These are phyloP conservation scores for Aotearoamyces nothofagi DNA, from an alignment of 2,329 filamentous ascomycete genomes.

Conservation along the genomic window DNA sequence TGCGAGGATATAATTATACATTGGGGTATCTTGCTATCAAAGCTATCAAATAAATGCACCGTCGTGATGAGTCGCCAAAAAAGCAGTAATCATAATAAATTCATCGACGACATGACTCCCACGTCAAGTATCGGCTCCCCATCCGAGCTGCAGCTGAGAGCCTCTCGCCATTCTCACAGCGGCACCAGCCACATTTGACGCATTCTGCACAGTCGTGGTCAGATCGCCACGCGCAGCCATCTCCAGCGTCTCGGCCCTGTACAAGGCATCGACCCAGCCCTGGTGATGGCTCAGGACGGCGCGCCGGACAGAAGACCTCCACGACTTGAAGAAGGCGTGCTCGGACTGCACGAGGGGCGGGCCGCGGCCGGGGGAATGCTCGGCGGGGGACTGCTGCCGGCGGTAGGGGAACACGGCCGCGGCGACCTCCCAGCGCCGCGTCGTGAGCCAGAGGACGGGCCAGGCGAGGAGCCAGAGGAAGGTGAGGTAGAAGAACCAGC, in stretches of 20 bases:
- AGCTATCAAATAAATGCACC: too few species aligned
- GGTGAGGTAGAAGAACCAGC: slow-evolving; percentile 48
- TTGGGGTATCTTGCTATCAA: too few species aligned
- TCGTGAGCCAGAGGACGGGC: slow-evolving; percentile 54
- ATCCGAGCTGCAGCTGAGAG: slow-evolving; percentile 6
- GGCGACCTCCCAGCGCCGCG: slow-evolving; percentile 50
- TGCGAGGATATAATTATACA: too few species aligned
- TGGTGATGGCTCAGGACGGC: slow-evolving; percentile 1
- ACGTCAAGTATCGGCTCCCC: too few species aligned
- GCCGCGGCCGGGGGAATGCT: slow-evolving; percentile 5
- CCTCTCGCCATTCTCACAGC: slow-evolving; percentile 8
- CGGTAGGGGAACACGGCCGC: slow-evolving; percentile 31
- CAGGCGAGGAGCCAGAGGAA: slow-evolving; percentile 56
- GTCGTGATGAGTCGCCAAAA: too few species aligned
- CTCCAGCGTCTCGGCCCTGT: slow-evolving; percentile 5
- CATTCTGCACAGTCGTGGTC: too few species aligned
- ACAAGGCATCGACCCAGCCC: slow-evolving; percentile 5
- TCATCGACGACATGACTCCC: too few species aligned
- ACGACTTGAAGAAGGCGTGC: neutral
- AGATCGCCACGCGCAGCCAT: too few species aligned
- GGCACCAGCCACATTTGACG: slow-evolving; percentile 21
- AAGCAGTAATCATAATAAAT: too few species aligned
- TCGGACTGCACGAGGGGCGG: slow-evolving; percentile 4
- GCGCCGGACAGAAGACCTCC: slow-evolving; percentile 2
- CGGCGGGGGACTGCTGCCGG: slow-evolving; percentile 4